A percentile compares a stretch with the other conserved stretches of the same genome.
phyloP scores from a whole-genome alignment of 495 filamentous ascomycete genomes.

The Daldinia caldariorum region DNA sequence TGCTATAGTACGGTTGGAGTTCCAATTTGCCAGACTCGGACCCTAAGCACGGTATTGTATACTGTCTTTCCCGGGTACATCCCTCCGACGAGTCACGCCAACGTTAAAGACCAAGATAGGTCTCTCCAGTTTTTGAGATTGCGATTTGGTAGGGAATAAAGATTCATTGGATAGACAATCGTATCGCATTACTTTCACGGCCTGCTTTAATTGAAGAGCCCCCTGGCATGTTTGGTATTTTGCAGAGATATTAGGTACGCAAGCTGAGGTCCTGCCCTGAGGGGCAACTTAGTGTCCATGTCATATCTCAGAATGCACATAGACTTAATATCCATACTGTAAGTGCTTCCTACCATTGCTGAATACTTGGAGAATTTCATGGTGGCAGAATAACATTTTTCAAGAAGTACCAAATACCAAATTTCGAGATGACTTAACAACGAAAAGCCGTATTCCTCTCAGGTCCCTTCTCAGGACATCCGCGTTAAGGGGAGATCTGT shows the following conservation, averaged over 20 bases:
- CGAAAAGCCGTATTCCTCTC: not conserved
- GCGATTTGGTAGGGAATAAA: slow-evolving; percentile 1
- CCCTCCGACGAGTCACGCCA: slow-evolving; percentile 7
- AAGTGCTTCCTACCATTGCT: slow-evolving; percentile 10
- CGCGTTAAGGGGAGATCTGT: not conserved
- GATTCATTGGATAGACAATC: not conserved
- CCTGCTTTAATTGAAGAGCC: slow-evolving; percentile 4
- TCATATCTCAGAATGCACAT: slow-evolving; percentile 41
- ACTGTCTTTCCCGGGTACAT: slow-evolving; percentile 7
- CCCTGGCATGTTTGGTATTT: slow-evolving; percentile 9
- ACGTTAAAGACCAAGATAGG: slow-evolving; percentile 16
- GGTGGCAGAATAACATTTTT: slow-evolving; percentile 4
- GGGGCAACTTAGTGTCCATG: slow-evolving; percentile 25
- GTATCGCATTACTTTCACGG: not conserved
- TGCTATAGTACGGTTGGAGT: not conserved
- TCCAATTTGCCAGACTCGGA: slow-evolving; percentile 1
- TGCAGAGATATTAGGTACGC: slow-evolving; percentile 11
- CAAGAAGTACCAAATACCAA: slow-evolving; percentile 13
- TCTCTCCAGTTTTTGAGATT: not conserved
- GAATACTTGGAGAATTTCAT: slow-evolving; percentile 6
- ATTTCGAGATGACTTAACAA: slow-evolving; percentile 5
- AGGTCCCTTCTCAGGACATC: not conserved
- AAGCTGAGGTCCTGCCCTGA: slow-evolving; percentile 11
- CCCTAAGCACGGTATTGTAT: slow-evolving; percentile 4
- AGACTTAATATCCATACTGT: slow-evolving; percentile 17